Conservation (phyloP, 176 grass and related monocot species). For the Musa acuminata region DNA sequence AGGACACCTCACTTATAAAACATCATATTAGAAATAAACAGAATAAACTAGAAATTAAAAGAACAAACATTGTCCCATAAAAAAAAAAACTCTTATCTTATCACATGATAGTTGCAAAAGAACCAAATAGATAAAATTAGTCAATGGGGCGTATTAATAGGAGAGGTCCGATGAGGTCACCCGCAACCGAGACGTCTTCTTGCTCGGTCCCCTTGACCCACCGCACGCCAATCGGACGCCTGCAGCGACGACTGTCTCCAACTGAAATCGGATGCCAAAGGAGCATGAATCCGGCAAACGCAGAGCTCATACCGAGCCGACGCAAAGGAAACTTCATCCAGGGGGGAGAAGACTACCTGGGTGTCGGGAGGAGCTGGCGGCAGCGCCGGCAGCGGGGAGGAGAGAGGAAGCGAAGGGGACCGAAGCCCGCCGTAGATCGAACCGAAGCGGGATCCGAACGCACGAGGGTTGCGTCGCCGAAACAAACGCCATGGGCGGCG, state of each 20-base stretch:
- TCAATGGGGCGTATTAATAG: background rate
- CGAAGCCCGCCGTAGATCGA: background rate
- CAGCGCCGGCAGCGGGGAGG: background rate
- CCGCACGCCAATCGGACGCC: background rate
- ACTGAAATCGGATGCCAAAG: background rate
- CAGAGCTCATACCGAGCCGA: background rate
- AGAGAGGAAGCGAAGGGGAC: background rate
- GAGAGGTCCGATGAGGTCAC: background rate
- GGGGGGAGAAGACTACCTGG: background rate
- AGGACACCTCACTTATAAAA: too few species aligned
- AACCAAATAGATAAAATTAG: background rate
- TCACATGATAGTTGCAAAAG: background rate
- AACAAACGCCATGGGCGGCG: background rate
- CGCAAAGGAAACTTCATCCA: background rate
- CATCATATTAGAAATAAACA: too few species aligned
- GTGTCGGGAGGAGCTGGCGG: background rate
- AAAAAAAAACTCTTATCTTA: background rate
- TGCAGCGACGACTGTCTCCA: background rate
- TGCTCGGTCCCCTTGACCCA: conserved; percentile 10
- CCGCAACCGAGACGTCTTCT: conserved; percentile 15
- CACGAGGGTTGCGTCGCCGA: background rate
- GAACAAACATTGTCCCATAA: background rate
- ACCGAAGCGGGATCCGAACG: conserved; percentile 1
- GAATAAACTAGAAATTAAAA: background rate
- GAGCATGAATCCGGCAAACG: background rate